Evolutionary conservation across 73 alveolate species (phyloP).

Genomic region (Durusdinium trenchii): DNA sequence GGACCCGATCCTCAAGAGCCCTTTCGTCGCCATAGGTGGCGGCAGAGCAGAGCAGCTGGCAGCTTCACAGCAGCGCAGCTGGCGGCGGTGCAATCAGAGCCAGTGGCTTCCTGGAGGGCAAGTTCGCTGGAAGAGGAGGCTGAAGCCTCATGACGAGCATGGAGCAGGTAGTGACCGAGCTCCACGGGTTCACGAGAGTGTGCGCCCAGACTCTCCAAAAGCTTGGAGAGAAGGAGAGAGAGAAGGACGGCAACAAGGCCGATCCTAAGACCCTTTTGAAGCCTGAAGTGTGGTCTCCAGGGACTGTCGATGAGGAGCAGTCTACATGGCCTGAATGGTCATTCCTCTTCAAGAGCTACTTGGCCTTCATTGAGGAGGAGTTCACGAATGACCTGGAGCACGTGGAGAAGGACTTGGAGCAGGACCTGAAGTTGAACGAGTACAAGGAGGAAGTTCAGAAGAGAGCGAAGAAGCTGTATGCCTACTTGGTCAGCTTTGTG

Average conservation of each 20-base stretch:
- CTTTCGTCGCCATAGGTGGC: too few relatives aligned
- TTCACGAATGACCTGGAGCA: background rate
- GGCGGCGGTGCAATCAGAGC: too few relatives aligned
- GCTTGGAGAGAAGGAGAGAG: background rate
- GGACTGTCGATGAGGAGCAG: background rate
- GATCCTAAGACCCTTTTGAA: background rate
- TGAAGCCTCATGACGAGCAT: too few relatives aligned
- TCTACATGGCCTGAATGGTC: background rate
- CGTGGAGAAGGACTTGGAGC: background rate
- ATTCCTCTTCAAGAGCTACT: background rate
- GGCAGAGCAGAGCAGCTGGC: too few relatives aligned
- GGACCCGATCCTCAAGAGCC: too few relatives aligned
- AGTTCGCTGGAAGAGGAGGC: too few relatives aligned
- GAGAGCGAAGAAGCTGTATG: background rate
- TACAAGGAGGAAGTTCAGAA: background rate
- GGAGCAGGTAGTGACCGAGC: background rate
- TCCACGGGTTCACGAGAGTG: background rate
- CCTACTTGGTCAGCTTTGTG: background rate
- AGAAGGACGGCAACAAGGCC: background rate
- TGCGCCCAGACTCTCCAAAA: background rate
- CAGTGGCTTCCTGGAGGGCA: too few relatives aligned
- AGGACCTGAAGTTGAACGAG: background rate
- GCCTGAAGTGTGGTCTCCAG: background rate
- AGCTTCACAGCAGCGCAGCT: too few relatives aligned
- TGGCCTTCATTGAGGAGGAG: background rate